A percentile compares a stretch with the other conserved stretches of the same genome.
Conservation (phyloP, 2,329 filamentous ascomycete genomes). For the Penicillium sp. region DNA sequence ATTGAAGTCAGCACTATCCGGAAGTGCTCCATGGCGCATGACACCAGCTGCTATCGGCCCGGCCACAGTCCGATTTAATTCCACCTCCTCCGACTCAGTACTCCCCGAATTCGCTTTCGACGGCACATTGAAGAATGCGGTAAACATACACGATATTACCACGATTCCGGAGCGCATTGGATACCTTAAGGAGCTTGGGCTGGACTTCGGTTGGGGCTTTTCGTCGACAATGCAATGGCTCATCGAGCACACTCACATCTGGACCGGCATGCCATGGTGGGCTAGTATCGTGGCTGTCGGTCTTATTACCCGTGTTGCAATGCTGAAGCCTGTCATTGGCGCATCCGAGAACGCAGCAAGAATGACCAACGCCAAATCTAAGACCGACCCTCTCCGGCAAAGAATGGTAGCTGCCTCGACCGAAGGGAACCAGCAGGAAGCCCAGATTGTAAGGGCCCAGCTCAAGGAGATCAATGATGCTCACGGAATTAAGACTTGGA, state of each 20-base stretch:
- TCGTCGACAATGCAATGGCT: constrained; percentile 71
- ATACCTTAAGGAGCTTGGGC: constrained; percentile 75
- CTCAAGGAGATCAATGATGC: constrained; percentile 53
- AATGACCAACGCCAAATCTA: constrained; percentile 60
- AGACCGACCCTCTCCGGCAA: constrained; percentile 57
- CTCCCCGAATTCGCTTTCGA: constrained; percentile 18
- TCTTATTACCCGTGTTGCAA: constrained; percentile 60
- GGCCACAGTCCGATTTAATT: constrained; percentile 41
- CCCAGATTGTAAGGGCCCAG: constrained; percentile 50
- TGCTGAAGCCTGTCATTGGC: constrained; percentile 66
- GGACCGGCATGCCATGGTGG: constrained; percentile 77
- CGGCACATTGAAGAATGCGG: constrained; percentile 14
- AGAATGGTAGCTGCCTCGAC: constrained; percentile 51
- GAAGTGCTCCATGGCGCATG: constrained; percentile 25
- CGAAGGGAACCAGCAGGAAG: constrained; percentile 49
- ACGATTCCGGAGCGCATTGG: constrained; percentile 73
- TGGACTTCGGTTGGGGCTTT: constrained; percentile 84
- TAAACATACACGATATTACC: constrained; percentile 44
- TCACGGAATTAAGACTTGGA: constrained; percentile 55
- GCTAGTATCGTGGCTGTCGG: constrained; percentile 67
- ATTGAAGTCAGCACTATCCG: constrained; percentile 23
- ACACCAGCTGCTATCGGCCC: constrained; percentile 24
- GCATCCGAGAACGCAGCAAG: constrained; percentile 63
- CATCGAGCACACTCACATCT: constrained; percentile 81
- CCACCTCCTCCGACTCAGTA: constrained; percentile 30